Conservation (phyloP, 2,329 filamentous ascomycete species). For the Pestalotiopsis sp. region DNA sequence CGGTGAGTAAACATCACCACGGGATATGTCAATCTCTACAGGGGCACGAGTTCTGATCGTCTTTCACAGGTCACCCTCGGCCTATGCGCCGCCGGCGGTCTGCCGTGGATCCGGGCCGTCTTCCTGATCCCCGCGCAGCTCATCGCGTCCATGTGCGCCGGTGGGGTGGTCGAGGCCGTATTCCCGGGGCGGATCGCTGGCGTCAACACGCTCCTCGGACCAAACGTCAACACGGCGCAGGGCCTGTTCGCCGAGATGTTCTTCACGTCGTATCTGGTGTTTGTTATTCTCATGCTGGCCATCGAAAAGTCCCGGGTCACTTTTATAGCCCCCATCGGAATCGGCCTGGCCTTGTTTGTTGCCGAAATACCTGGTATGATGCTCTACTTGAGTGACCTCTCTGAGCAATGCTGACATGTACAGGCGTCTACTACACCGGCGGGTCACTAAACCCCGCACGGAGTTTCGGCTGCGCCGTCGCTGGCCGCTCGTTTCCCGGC, state of each 20-base stretch:
- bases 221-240: constrained; percentile 38
- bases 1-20: too few relatives aligned
- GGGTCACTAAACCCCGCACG: constrained; percentile 44
- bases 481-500: constrained; percentile 32
- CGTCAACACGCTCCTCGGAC: constrained; percentile 22
- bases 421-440: constrained; percentile 40
- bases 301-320: constrained; percentile 68
- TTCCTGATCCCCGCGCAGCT: constrained; percentile 53
- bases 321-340: constrained; percentile 65
- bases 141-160: constrained; percentile 52
- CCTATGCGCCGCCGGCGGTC: constrained; percentile 48
- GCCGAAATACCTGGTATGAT: constrained; percentile 35
- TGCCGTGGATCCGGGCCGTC: constrained; percentile 44
- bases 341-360: constrained; percentile 66
- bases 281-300: constrained; percentile 65
- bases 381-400: not conserved
- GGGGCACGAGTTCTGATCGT: not conserved
- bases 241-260: constrained; percentile 64
- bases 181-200: constrained; percentile 47
- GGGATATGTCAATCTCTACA: not conserved
- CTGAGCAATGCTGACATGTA: not conserved
- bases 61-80: constrained; percentile 46
- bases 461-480: constrained; percentile 44
- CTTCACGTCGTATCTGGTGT: constrained; percentile 57
- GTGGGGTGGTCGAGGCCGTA: constrained; percentile 52